Percentiles rank a stretch among this genome's conserved stretches.
phyloP scores from a whole-genome alignment of 306 rosid genomes.

The Myrica gale region DNA sequence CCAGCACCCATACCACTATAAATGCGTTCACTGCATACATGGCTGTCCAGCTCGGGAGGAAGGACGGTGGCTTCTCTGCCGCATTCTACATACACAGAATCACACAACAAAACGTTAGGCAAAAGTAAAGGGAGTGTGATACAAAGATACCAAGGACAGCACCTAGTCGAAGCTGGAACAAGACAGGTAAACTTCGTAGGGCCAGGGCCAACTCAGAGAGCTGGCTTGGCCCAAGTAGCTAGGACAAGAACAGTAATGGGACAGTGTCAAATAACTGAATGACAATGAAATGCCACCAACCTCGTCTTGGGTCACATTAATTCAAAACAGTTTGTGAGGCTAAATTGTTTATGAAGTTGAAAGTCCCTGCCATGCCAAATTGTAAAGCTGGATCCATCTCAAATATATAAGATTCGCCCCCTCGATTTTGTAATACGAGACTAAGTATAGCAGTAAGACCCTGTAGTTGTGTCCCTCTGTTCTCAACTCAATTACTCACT shows the following conservation, averaged over 20 bases:
- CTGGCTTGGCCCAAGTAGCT: constrained; percentile 33
- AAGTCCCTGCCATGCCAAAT: constrained; percentile 44
- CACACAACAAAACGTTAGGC: not conserved
- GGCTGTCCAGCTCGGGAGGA: constrained; percentile 68
- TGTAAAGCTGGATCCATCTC: constrained; percentile 45
- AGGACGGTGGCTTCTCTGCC: constrained; percentile 72
- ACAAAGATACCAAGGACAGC: not conserved
- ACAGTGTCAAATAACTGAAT: constrained; percentile 41
- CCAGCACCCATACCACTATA: constrained; percentile 69
- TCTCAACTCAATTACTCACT: not conserved
- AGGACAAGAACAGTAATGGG: constrained; percentile 27
- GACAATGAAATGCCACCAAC: constrained; percentile 60
- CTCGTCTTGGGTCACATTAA: constrained; percentile 30
- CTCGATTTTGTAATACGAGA: not conserved
- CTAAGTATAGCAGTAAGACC: not conserved
- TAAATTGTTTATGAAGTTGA: constrained; percentile 30
- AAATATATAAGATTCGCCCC: constrained; percentile 1
- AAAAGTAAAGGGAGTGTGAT: not conserved
- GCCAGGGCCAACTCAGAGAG: constrained; percentile 35
- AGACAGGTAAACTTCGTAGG: constrained; percentile 28
- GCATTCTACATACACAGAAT: constrained; percentile 56
- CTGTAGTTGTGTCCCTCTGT: not conserved
- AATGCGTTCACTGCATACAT: constrained; percentile 67
- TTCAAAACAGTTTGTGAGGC: constrained; percentile 45
- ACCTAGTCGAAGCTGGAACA: not conserved